Percentiles rank a stretch among this genome's conserved stretches.
Conservation (phyloP, 805 yeast genomes). For the Lachancea sp. region DNA sequence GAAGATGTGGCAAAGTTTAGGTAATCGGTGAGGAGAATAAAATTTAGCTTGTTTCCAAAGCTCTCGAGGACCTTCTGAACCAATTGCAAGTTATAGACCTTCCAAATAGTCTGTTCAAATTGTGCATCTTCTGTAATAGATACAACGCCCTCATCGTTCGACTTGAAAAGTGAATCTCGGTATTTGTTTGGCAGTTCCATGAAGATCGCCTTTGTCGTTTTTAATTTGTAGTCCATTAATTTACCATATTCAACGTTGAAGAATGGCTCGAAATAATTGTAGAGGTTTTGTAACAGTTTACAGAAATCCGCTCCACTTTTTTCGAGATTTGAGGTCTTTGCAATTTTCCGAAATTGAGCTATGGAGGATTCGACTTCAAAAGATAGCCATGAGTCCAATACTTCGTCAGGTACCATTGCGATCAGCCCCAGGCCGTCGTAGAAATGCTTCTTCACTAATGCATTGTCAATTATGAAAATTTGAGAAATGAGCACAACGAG, state of each 20-base stretch:
- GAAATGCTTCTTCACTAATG: constrained; percentile 36
- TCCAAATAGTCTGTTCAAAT: constrained; percentile 10
- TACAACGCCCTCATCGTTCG: constrained; percentile 2
- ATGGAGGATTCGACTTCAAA: constrained; percentile 42
- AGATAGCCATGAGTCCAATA: constrained; percentile 41
- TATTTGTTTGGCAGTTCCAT: constrained; percentile 22
- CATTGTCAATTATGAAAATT: constrained; percentile 36
- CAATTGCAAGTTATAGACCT: constrained; percentile 5
- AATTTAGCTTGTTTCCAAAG: constrained; percentile 6
- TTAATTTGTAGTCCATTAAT: constrained; percentile 22
- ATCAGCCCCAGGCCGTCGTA: constrained; percentile 36
- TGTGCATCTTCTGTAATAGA: constrained; percentile 9
- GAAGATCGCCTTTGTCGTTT: constrained; percentile 26
- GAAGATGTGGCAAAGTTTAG: constrained; percentile 11
- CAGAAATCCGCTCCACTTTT: constrained; percentile 36
- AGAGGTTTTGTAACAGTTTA: constrained; percentile 41
- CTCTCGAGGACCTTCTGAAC: constrained; percentile 1
- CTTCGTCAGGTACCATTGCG: constrained; percentile 24
- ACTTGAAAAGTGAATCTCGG: constrained; percentile 14
- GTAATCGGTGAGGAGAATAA: constrained; percentile 8
- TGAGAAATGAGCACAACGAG: constrained; percentile 35
- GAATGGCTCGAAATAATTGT: constrained; percentile 34
- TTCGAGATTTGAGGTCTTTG: constrained; percentile 21
- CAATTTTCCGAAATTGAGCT: constrained; percentile 40
- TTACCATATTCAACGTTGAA: constrained; percentile 24